phyloP scores from a whole-genome alignment of 495 filamentous ascomycete species.

The Annulohypoxylon bovei region DNA sequence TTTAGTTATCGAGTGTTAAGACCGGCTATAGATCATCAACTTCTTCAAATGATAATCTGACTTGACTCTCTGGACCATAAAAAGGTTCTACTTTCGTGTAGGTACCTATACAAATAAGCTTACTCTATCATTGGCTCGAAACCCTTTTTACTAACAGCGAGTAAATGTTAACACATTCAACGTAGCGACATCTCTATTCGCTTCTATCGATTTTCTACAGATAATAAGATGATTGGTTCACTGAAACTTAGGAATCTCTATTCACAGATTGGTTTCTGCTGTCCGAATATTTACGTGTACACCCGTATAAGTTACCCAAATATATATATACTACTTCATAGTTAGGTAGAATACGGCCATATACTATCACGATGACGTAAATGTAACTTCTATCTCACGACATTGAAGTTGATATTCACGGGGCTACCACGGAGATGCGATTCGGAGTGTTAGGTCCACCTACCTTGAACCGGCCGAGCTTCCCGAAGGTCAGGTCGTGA shows the following conservation, averaged over 20 bases:
- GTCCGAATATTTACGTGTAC: background rate
- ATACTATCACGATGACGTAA: constrained; percentile 34
- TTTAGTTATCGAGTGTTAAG: background rate
- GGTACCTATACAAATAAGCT: background rate
- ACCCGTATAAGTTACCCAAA: constrained; percentile 1
- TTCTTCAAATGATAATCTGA: background rate
- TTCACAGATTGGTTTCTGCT: background rate
- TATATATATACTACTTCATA: background rate
- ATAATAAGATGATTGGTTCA: background rate
- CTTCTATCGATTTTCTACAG: background rate
- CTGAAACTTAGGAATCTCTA: background rate
- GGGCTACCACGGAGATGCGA: constrained; percentile 6
- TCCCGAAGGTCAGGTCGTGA: constrained; percentile 2
- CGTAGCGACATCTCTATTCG: background rate
- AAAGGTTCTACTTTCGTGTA: background rate
- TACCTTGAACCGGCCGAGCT: constrained; percentile 19
- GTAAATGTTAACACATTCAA: constrained; percentile 23
- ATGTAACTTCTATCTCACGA: constrained; percentile 16
- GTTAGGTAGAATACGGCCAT: background rate
- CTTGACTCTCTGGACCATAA: constrained; percentile 9
- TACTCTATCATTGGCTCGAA: background rate
- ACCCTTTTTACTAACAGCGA: background rate
- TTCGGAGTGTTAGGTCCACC: constrained; percentile 30
- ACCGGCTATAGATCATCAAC: constrained; percentile 4
- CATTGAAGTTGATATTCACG: background rate